phyloP scores from a whole-genome alignment of 2,329 filamentous ascomycete genomes.

The Cladorrhinum sp. region DNA sequence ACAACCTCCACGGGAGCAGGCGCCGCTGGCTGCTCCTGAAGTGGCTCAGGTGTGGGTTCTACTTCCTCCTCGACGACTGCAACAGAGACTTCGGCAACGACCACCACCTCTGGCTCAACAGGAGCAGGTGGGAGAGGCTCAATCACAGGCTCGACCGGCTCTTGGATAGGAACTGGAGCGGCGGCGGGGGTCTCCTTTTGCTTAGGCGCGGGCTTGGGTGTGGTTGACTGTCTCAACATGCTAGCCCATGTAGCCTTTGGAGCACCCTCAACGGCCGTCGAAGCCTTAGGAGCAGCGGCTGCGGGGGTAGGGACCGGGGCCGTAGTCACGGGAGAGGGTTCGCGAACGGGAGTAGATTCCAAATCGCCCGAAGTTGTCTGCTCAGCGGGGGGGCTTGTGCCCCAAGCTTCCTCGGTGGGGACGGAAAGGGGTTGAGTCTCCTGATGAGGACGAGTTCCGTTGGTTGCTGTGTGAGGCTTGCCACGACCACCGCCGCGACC shows the following conservation, averaged over 20 bases:
- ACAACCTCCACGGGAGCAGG: constrained; percentile 20
- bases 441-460: constrained; percentile 60
- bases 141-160: constrained; percentile 43
- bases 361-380: constrained; percentile 44
- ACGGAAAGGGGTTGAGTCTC: constrained; percentile 57
- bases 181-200: constrained; percentile 47
- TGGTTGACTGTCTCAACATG: constrained; percentile 63
- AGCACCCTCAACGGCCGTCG: constrained; percentile 13
- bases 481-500: constrained; percentile 60
- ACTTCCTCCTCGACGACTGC: constrained; percentile 34
- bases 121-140: constrained; percentile 43
- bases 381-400: constrained; percentile 43
- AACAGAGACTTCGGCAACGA: constrained; percentile 38
- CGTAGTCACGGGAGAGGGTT: constrained; percentile 31
- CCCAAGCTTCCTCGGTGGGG: constrained; percentile 70
- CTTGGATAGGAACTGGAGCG: constrained; percentile 20
- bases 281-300: constrained; percentile 32
- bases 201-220: constrained; percentile 57
- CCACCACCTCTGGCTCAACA: constrained; percentile 37
- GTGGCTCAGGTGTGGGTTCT: constrained; percentile 35
- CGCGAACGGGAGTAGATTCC: constrained; percentile 34
- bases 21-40: constrained; percentile 31
- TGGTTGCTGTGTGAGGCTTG: constrained; percentile 57
- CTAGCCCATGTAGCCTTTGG: constrained; percentile 68
- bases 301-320: constrained; percentile 30